Evolutionary conservation across 2,329 filamentous ascomycete genomes (phyloP).

Genomic region (Aspergillus floridensis): DNA sequence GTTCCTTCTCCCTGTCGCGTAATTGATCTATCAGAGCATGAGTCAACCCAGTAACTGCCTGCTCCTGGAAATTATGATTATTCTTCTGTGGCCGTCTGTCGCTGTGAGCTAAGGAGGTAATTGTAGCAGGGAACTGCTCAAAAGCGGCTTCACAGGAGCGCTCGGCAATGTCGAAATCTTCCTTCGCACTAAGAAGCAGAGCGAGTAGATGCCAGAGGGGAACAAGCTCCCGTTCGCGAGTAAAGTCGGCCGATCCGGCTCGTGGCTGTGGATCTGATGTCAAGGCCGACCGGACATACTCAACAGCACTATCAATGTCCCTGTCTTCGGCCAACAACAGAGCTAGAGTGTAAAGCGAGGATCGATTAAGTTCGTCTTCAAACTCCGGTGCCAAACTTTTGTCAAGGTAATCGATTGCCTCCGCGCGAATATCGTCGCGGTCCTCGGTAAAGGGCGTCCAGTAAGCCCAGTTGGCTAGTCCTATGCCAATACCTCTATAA

Average conservation of each 20-base stretch:
- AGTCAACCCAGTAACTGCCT: constrained; percentile 17
- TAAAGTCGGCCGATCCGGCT: constrained; percentile 29
- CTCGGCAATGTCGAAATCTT: constrained; percentile 77
- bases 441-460: constrained; percentile 72
- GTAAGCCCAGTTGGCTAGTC: constrained; percentile 82
- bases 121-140: constrained; percentile 76
- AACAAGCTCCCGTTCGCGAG: constrained; percentile 55
- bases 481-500: constrained; percentile 82
- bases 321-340: constrained; percentile 85
- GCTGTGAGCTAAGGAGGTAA: constrained; percentile 65
- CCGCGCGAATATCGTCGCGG: constrained; percentile 70
- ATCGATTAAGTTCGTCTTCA: constrained; percentile 65
- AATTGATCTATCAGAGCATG: constrained; percentile 70
- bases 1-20: constrained; percentile 79
- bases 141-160: constrained; percentile 87
- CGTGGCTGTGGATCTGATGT: constrained; percentile 48
- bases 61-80: constrained; percentile 21
- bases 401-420: constrained; percentile 73
- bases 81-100: constrained; percentile 42
- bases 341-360: constrained; percentile 76
- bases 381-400: constrained; percentile 68
- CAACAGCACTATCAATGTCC: constrained; percentile 76
- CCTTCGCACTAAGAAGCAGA: constrained; percentile 77
- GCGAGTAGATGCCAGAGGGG: constrained; percentile 90
- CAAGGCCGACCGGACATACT: constrained; percentile 74